Base-by-base conservation (phyloP, 23 red algal genomes). In the Gracilaria domingensis region DNA sequence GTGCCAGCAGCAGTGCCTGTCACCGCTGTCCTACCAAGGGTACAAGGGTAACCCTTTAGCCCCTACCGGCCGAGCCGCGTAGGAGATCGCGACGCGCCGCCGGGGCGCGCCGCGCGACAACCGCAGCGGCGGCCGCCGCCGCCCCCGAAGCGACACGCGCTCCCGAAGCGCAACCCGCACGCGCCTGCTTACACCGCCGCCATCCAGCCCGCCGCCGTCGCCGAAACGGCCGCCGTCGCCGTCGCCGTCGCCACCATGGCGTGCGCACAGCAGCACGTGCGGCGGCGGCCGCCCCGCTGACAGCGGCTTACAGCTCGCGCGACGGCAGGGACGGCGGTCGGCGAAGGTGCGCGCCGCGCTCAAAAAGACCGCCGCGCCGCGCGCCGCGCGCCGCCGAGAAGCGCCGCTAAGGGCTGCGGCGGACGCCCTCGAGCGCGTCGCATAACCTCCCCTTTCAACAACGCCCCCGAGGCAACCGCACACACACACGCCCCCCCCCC, bases 271-370 rank as follows among this genome's bases (percentile, higher is more conserved):
- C 62, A 67, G 62, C 62, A 67, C 62, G 62, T 35, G 28, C 33
- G 26, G 62, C 62, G 62, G n/a, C 62, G 33, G 62, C 8, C 62
- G 62, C 62, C 24, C 62, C n/a, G 62, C 62, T 35, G 28, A 67
- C 62, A 36, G 28, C 24, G 5, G 51, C 51, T 55, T 55, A 55
- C 51, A 55, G 51, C 51, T 55, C 51, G 17, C 51, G 51, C 51
- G 51, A 8, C 11, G 51, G 8, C 13, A 4, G 21, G 5, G 42
- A 9, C 40, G 72, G 72, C 72, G 72, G 72, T 20, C 72, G 72
- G 40, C 72, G 72, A 51, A 51, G 40, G 72, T 51, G 72, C 40
- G 23, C 38, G 38, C 72, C 42, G 72, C 72, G 72, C 72, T 77
- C 40, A 77, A 77, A 77, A 77, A 51, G 30, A 39, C 39, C 40